Conservation (phyloP, 2,329 filamentous ascomycete genomes). For the Tolypocladium tundrense region DNA sequence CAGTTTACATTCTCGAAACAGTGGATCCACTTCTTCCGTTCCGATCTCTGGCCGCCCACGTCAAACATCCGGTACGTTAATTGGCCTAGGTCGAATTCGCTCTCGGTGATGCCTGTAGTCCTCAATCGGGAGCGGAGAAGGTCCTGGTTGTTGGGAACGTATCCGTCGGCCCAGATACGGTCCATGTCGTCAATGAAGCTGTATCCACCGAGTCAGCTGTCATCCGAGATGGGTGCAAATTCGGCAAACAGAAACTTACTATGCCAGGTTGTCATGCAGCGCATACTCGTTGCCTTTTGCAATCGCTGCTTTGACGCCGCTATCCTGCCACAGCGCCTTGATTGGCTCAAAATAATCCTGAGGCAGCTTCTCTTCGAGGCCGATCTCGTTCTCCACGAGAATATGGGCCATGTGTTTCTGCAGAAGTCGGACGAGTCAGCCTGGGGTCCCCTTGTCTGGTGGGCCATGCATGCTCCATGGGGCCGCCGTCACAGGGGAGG, state of each 20-base stretch:
- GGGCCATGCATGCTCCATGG: background rate
- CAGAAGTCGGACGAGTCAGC: conserved; percentile 21
- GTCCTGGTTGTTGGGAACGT: conserved; percentile 91
- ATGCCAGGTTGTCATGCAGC: conserved; percentile 87
- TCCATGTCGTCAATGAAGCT: conserved; percentile 96
- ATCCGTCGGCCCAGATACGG: conserved; percentile 82
- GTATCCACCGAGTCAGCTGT: background rate
- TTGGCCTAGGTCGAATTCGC: conserved; percentile 88
- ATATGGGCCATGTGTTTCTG: conserved; percentile 73
- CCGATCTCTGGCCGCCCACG: conserved; percentile 87
- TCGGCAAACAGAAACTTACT: conserved; percentile 46
- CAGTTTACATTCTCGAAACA: conserved; percentile 98
- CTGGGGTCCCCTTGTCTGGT: conserved; percentile 17
- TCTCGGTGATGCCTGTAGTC: conserved; percentile 95
- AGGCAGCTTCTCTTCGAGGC: conserved; percentile 71
- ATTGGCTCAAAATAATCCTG: conserved; percentile 70
- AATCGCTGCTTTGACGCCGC: conserved; percentile 78
- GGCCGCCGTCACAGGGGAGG: background rate
- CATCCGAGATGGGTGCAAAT: background rate
- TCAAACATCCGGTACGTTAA: conserved; percentile 97
- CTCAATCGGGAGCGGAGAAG: conserved; percentile 93
- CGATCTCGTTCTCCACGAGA: conserved; percentile 71
- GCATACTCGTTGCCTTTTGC: conserved; percentile 93
- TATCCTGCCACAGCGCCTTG: conserved; percentile 74
- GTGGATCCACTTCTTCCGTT: conserved; percentile 99